A percentile compares a stretch with the other conserved stretches of the same genome.
phyloP scores from a whole-genome alignment of 306 rosid species.

The Mimosa bimucronata region DNA sequence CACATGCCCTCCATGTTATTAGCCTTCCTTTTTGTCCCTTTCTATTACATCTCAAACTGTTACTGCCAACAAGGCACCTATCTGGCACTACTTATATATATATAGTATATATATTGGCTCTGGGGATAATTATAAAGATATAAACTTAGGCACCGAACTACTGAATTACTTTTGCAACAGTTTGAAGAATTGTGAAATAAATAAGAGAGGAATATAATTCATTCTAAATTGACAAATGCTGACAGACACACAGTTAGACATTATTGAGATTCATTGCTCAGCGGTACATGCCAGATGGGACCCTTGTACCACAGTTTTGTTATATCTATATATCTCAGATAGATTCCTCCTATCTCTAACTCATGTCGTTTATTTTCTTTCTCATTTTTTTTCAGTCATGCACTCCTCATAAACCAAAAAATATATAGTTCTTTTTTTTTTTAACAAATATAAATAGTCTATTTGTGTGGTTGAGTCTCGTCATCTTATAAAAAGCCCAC shows the following conservation, averaged over 20 bases:
- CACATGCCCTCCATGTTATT: constrained; percentile 44
- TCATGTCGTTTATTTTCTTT: background rate
- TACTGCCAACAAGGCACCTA: constrained; percentile 15
- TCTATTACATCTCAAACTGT: constrained; percentile 18
- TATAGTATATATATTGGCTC: background rate
- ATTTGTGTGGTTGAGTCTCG: too few species aligned
- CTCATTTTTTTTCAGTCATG: background rate
- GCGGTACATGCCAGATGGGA: constrained; percentile 15
- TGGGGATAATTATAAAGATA: background rate
- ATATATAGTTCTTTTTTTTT: too few species aligned
- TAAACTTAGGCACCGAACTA: background rate
- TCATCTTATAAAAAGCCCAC: too few species aligned
- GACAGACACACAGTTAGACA: constrained; percentile 11
- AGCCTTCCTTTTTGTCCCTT: constrained; percentile 34
- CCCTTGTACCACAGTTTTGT: background rate
- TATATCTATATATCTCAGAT: background rate
- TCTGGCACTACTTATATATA: background rate
- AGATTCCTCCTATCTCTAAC: background rate
- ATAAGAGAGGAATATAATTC: constrained; percentile 6
- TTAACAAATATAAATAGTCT: too few species aligned
- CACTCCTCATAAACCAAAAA: too few species aligned
- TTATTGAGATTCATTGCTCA: constrained; percentile 28
- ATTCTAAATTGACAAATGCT: background rate
- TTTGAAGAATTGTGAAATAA: background rate
- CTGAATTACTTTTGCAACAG: background rate